Base-by-base conservation (phyloP, 2,329 filamentous ascomycete species). In the Phaeosphaeria sp. region DNA sequence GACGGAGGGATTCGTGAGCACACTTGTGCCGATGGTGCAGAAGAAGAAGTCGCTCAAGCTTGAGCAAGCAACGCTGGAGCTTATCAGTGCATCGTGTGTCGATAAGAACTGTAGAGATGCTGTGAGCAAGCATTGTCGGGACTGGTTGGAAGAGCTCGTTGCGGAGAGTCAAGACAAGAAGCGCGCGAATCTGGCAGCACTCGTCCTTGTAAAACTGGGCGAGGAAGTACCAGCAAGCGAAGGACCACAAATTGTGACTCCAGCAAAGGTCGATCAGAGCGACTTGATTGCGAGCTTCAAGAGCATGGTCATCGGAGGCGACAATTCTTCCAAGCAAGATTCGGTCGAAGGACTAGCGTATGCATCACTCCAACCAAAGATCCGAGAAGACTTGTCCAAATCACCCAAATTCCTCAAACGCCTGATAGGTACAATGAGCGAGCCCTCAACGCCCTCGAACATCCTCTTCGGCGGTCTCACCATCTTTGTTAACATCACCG, bases 291-390 rank as follows among this genome's bases (percentile, higher is more conserved):
- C 80, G 58, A 79, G 81, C 63, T 85, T 87, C 69, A 85, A 84
- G 68, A 87, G 86, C 52, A 88, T 93, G 79, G 82, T 93, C 46
- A 72, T 89, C 25, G 82, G 81, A 27, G 82, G 85, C 46, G 82
- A 87, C 46, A 82, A 86, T 33, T 79, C 82, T 53, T 83, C 82
- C 61, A 84, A 85, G 59, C 86, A 90, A 67, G 88, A 90, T 71
- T 89, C 91, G 0, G 87, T 98, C 54, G 95, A 99, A 78, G 95
- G 94, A 6, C 82, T 99, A 59, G 95, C 94, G 15, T 98, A 97
- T 75, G 89, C 93, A 4, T 96, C 94, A 10, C 84, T 98, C 39
- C 92, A 92, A 68, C 87, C 94, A 6, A 88, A 87, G 58, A 87
- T 97, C 56, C 97, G 96, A 75, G 92, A 98, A 74, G 85, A 88